Evolutionary conservation across 176 grass and related monocot genomes (phyloP), one percentile per base, ranked within the genome.

Genomic region (Bromus sterilis): DNA sequence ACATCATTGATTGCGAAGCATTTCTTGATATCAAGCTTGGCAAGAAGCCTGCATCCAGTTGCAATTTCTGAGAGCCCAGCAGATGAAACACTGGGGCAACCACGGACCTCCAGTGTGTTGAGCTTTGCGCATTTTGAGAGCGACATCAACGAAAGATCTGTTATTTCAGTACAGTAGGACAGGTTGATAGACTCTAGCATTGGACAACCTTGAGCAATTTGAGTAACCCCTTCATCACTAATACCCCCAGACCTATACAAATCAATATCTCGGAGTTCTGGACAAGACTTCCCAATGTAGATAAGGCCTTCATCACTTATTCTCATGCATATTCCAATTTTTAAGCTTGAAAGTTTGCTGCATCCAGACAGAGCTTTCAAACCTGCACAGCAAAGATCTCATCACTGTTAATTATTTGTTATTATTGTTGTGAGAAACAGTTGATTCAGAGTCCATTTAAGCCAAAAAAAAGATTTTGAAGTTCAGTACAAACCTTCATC

Each of bases 1-100:
- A 88, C 14, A 88, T 98, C 92, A 84, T 89, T 84, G 24, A 95
- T 78, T 15, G 81, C 31, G 74, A 86, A 86, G 87, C 90, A 98
- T 39, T 98, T 95, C 71, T 91, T 98, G 37, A 91, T 79, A 83
- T 98, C 95, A 23, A 98, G 88, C 61, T 91, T 91, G 62, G 83
- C 69, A 78, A 98, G 87, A 76, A 91, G 79, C 49, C 84, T 75
- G 78, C 90, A 95, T 24, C 90, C 84, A 11, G 63, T 43, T 23
- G 90, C 84, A 42, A 93, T 82, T 80, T 83, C 84, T 57, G 90
- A 74, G 44, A 95, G 56, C 43, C 92, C 92, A 31, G 51, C 23
- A 21, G 88, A 95, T 28, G 88, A 88, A 78, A 93, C 66, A 62
- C 20, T 77, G 25, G 69, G 84, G 62, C 88, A 95, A 37, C 92